These are phyloP conservation scores for Sequoiadendron giganteum DNA, from an alignment of 75 land plant species.

Conservation along the genomic window DNA sequence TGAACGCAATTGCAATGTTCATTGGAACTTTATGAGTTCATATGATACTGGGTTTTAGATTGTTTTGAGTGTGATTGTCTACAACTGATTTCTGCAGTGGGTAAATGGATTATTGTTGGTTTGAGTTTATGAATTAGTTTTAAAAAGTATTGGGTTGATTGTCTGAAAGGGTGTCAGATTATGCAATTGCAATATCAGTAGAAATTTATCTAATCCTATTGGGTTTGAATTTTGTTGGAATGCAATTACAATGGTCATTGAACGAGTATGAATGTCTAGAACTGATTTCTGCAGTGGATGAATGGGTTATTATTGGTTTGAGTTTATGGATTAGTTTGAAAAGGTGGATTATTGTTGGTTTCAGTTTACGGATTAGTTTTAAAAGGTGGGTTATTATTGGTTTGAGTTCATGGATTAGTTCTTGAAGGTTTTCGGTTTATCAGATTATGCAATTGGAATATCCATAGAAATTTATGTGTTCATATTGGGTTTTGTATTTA, in stretches of 20 bases:
- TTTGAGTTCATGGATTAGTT: neutral
- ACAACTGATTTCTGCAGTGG: neutral
- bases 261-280: neutral
- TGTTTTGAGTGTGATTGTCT: neutral
- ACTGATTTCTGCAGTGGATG: neutral
- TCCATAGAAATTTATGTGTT: neutral
- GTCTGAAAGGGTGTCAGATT: no score
- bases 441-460: neutral
- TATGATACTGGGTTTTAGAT: neutral
- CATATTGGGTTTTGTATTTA: neutral
- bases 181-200: no score
- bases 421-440: neutral
- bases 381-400: neutral
- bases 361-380: neutral
- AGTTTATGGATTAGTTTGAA: neutral
- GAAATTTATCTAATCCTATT: no score
- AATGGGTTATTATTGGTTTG: neutral
- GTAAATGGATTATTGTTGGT: neutral
- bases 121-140: no score
- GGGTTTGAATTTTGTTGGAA: neutral
- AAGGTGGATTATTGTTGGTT: neutral
- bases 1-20: neutral
- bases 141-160: no score
- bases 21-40: neutral
- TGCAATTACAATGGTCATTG: neutral